Evolutionary conservation across 2,329 filamentous ascomycete genomes (phyloP).

Genomic region (Lasiodiplodia hormozganensis): DNA sequence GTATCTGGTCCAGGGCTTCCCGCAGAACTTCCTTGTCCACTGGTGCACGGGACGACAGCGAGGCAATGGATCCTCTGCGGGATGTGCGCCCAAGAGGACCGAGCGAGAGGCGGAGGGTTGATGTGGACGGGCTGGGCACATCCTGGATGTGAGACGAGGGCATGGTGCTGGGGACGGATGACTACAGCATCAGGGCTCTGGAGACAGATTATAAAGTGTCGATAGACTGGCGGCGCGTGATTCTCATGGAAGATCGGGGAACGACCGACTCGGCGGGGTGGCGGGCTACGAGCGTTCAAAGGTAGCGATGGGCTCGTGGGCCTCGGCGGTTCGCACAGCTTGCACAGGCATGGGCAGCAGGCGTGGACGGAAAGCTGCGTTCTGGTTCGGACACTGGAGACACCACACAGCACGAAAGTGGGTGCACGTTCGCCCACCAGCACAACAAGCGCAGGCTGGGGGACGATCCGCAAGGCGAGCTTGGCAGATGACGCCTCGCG

Average conservation of each 20-base stretch:
- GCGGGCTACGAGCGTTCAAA: conserved; percentile 11
- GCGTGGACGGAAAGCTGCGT: background rate
- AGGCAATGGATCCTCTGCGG: conserved; percentile 48
- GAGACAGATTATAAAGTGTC: conserved; percentile 9
- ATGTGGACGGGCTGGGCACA: conserved; percentile 36
- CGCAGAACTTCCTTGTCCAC: conserved; percentile 31
- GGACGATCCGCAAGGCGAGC: conserved; percentile 14
- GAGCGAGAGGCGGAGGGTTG: conserved; percentile 33
- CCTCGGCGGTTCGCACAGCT: conserved; percentile 9
- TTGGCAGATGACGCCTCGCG: conserved; percentile 21
- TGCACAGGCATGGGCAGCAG: conserved; percentile 21
- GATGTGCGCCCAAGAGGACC: conserved; percentile 39
- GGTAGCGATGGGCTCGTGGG: conserved; percentile 17
- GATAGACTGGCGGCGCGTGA: conserved; percentile 15
- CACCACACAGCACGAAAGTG: conserved; percentile 18
- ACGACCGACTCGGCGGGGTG: conserved; percentile 21
- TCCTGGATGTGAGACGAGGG: conserved; percentile 36
- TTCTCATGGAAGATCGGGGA: conserved; percentile 14
- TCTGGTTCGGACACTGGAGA: background rate
- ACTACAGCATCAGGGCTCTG: conserved; percentile 22
- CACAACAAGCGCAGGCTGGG: conserved; percentile 9
- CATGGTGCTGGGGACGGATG: conserved; percentile 23
- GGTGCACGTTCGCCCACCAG: conserved; percentile 20
- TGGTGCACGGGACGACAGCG: conserved; percentile 43
- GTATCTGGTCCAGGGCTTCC: conserved; percentile 77